Conservation (phyloP, 306 rosid genomes). For the cucumber (Cucumis sativus) region DNA sequence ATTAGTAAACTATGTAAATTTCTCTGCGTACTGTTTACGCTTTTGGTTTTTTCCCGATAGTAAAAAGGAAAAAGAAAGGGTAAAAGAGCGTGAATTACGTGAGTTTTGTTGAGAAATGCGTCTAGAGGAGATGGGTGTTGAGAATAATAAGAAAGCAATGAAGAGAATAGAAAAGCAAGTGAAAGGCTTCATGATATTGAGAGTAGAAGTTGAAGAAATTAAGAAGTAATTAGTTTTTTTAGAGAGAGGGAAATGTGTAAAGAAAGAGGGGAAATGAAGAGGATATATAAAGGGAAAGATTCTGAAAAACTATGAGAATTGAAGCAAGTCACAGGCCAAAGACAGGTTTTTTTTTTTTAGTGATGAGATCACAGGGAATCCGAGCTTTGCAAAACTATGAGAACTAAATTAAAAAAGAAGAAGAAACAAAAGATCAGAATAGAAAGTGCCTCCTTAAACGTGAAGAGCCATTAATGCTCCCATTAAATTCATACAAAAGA, state of each 20-base stretch:
- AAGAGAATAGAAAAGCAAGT: constrained; percentile 10
- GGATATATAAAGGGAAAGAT: neutral
- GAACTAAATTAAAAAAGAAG: neutral
- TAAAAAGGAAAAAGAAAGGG: too few species aligned
- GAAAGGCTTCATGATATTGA: constrained; percentile 19
- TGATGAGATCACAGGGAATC: constrained; percentile 49
- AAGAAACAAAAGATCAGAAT: neutral
- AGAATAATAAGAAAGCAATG: constrained; percentile 22
- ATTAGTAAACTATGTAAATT: too few species aligned
- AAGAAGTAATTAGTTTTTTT: neutral
- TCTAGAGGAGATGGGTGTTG: constrained; percentile 33
- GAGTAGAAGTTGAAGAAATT: neutral
- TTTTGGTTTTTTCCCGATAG: too few species aligned
- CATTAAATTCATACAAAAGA: neutral
- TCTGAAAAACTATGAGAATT: constrained; percentile 16
- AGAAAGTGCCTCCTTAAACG: constrained; percentile 5
- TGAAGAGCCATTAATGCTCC: neutral
- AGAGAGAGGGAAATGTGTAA: neutral
- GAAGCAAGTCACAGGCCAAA: constrained; percentile 63
- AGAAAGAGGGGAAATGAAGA: neutral
- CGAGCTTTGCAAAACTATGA: neutral
- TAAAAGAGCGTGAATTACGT: neutral
- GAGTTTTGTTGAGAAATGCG: constrained; percentile 27
- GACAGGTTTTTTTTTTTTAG: constrained; percentile 9
- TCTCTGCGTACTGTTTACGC: too few species aligned